Evolutionary conservation across 257 asterid genomes (phyloP).

Genomic region (Solanum okadae): DNA sequence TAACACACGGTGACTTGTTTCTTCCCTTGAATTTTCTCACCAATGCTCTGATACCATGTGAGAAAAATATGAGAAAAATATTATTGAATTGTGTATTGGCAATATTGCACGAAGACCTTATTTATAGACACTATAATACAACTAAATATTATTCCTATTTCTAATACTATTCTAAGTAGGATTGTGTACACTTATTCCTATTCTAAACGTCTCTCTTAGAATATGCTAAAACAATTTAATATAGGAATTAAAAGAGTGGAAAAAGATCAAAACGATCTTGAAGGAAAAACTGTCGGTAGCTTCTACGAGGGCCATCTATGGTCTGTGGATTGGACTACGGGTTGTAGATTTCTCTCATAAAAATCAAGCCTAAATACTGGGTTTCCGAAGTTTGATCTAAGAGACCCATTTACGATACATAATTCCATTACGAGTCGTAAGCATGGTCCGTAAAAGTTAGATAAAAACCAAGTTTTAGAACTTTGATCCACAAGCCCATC

Average conservation of each 20-base stretch:
- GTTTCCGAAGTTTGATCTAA: background rate
- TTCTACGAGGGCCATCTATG: no score
- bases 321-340: no score
- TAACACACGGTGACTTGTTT: background rate
- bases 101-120: no score
- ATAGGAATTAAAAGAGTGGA: background rate
- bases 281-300: no score
- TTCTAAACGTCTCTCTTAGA: background rate
- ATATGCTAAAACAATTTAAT: background rate
- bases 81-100: no score
- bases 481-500: background rate
- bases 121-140: no score
- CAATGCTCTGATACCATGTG: no score
- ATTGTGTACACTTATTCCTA: background rate
- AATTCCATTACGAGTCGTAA: background rate
- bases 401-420: background rate
- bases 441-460: background rate
- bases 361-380: background rate
- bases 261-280: background rate
- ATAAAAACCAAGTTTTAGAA: background rate
- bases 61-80: no score
- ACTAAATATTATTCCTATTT: no score
- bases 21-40: background rate
- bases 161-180: background rate
- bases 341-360: no score